phyloP scores from a whole-genome alignment of 2,329 filamentous ascomycete genomes.

The Fusarium nematophilum region DNA sequence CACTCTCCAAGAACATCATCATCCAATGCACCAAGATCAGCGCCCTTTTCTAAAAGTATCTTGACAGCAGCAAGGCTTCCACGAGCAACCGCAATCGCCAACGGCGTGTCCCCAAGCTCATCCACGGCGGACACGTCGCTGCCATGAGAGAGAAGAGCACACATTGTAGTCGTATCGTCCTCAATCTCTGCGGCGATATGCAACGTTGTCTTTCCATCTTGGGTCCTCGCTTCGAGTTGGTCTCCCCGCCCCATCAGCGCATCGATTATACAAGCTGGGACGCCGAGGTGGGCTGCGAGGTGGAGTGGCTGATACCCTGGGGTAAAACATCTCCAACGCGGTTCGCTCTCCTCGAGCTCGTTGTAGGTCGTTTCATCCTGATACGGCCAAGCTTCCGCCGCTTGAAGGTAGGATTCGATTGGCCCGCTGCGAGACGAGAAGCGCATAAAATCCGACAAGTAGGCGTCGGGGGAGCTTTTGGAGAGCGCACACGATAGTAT shows the following conservation, averaged over 20 bases:
- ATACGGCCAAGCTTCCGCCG: slow-evolving; percentile 4
- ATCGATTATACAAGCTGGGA: background rate
- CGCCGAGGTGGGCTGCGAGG: slow-evolving; percentile 7
- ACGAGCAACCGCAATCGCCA: background rate
- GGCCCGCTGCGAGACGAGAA: background rate
- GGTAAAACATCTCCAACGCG: slow-evolving; percentile 1
- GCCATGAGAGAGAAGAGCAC: background rate
- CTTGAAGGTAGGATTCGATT: slow-evolving; percentile 7
- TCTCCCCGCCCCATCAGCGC: background rate
- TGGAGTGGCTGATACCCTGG: background rate
- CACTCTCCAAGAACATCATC: slow-evolving; percentile 1
- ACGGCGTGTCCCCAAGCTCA: background rate
- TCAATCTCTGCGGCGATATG: slow-evolving; percentile 6
- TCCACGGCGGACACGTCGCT: slow-evolving; percentile 2
- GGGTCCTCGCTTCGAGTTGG: background rate
- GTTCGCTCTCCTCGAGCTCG: background rate
- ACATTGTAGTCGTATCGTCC: background rate
- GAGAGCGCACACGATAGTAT: background rate
- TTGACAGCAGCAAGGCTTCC: slow-evolving; percentile 1
- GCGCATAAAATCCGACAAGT: background rate
- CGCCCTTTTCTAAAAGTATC: slow-evolving; percentile 7
- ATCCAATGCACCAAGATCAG: background rate
- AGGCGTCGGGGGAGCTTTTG: background rate
- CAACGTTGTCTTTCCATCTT: background rate
- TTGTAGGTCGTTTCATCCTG: background rate